A percentile compares a stretch with the other conserved stretches of the same genome.
Conservation (phyloP, 768 basidiomycete species). For the Tricholomella constricta region DNA sequence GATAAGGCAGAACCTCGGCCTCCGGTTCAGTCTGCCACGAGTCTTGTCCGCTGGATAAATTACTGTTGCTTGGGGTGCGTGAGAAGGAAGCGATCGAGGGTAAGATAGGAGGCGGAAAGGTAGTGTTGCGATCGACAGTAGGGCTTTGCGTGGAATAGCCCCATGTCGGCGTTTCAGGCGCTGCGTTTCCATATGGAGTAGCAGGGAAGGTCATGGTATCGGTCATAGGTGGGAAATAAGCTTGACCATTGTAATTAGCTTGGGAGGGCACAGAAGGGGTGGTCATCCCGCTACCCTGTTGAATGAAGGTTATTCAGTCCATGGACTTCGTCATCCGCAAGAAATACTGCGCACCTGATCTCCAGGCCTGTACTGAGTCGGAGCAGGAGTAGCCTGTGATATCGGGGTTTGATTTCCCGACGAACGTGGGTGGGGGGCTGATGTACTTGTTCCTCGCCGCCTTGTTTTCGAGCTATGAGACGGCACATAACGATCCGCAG, state of each 20-base stretch:
- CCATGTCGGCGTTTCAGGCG: slow-evolving; percentile 56
- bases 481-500: slow-evolving; percentile 73
- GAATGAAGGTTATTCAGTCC: slow-evolving; percentile 10
- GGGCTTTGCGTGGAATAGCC: slow-evolving; percentile 47
- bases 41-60: slow-evolving; percentile 16
- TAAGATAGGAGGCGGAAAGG: slow-evolving; percentile 50
- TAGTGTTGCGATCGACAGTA: slow-evolving; percentile 46
- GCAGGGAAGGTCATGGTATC: slow-evolving; percentile 45
- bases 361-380: slow-evolving; percentile 43
- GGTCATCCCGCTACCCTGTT: slow-evolving; percentile 24
- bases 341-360: slow-evolving; percentile 43
- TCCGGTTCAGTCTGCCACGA: slow-evolving; percentile 33
- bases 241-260: slow-evolving; percentile 41
- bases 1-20: slow-evolving; percentile 43
- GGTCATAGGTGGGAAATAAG: slow-evolving; percentile 45
- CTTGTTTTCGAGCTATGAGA: slow-evolving; percentile 43
- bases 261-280: slow-evolving; percentile 44
- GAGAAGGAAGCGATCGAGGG: slow-evolving; percentile 56
- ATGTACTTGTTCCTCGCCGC: slow-evolving; percentile 43
- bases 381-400: slow-evolving; percentile 48
- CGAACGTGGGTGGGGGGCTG: slow-evolving; percentile 33
- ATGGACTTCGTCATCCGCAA: slow-evolving; percentile 7
- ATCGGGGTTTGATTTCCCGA: slow-evolving; percentile 50
- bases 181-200: slow-evolving; percentile 41
- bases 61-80: slow-evolving; percentile 34